These are phyloP conservation scores for Auriscalpium microsporum DNA, from an alignment of 768 basidiomycete genomes.

Conservation along the genomic window DNA sequence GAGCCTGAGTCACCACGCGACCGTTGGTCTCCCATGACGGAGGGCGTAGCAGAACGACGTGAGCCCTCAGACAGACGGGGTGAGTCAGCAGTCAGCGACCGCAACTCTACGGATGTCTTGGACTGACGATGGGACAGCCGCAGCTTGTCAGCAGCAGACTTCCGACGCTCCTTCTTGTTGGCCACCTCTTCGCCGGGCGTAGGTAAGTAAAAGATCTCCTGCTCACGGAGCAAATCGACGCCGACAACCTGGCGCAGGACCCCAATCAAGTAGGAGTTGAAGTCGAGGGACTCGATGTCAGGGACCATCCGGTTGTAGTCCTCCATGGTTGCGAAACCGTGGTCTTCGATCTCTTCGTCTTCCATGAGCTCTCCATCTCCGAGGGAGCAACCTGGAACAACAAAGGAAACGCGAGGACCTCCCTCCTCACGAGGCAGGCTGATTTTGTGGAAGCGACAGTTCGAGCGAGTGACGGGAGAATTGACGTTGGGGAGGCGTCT, in stretches of 20 bases:
- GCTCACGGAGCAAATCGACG: slow-evolving; percentile 53
- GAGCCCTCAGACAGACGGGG: slow-evolving; percentile 5
- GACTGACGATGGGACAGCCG: slow-evolving; percentile 10
- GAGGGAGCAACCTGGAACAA: slow-evolving; percentile 63
- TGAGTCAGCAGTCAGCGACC: slow-evolving; percentile 2
- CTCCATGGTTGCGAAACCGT: slow-evolving; percentile 45
- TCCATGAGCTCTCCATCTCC: slow-evolving; percentile 47
- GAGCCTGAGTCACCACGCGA: background rate
- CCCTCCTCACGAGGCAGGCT: slow-evolving; percentile 49
- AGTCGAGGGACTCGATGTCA: slow-evolving; percentile 40
- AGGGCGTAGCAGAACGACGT: background rate
- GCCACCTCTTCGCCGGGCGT: slow-evolving; percentile 34
- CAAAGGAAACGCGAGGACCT: slow-evolving; percentile 47
- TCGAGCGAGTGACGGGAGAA: slow-evolving; percentile 56
- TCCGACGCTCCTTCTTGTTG: slow-evolving; percentile 11
- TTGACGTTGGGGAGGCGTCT: slow-evolving; percentile 15
- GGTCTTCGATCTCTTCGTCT: slow-evolving; percentile 49
- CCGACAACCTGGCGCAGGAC: slow-evolving; percentile 55
- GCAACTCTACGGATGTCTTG: background rate
- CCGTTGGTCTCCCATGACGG: background rate
- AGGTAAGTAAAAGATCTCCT: slow-evolving; percentile 58
- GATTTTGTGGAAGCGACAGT: slow-evolving; percentile 64
- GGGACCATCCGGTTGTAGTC: slow-evolving; percentile 39
- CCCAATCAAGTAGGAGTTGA: slow-evolving; percentile 46
- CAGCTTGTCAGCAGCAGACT: slow-evolving; percentile 3